phyloP scores from a whole-genome alignment of 495 filamentous ascomycete species.

The Bathelium albidoporum region DNA sequence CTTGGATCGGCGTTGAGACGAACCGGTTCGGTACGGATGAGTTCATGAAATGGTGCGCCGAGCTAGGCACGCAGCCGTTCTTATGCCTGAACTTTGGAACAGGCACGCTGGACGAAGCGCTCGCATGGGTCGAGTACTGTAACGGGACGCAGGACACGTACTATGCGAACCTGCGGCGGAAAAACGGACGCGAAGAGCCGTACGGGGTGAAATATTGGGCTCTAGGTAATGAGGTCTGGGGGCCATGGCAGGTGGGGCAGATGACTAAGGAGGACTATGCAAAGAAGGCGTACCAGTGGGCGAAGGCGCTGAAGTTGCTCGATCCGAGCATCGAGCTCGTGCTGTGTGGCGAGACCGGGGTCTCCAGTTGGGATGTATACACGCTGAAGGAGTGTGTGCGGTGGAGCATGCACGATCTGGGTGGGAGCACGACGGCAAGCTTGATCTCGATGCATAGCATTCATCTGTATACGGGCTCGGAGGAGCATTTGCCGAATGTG shows the following conservation, averaged over 20 bases:
- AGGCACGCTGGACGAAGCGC: conserved; percentile 54
- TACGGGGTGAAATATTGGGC: conserved; percentile 63
- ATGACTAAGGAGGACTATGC: conserved; percentile 67
- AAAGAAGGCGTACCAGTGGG: conserved; percentile 68
- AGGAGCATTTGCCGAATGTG: conserved; percentile 47
- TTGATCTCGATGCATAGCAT: conserved; percentile 60
- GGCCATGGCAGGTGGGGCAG: conserved; percentile 69
- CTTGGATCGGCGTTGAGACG: conserved; percentile 63
- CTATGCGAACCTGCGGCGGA: conserved; percentile 65
- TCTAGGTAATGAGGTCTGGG: conserved; percentile 65
- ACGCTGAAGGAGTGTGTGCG: conserved; percentile 59
- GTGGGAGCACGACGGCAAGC: conserved; percentile 23
- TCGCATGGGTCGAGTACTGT: conserved; percentile 77
- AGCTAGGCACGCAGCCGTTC: conserved; percentile 61
- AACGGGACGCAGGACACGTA: conserved; percentile 61
- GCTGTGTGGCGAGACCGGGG: conserved; percentile 62
- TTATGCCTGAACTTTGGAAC: conserved; percentile 69
- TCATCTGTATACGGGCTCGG: conserved; percentile 58
- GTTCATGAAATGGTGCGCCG: conserved; percentile 69
- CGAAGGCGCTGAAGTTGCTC: conserved; percentile 66
- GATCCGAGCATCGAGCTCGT: conserved; percentile 57
- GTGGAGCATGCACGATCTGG: conserved; percentile 29
- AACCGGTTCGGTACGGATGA: conserved; percentile 77
- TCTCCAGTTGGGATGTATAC: conserved; percentile 59
- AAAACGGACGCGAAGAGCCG: conserved; percentile 60